Evolutionary conservation across 192 early-diverging fungal genomes (phyloP).

Genomic region (Linnemannia exigua): DNA sequence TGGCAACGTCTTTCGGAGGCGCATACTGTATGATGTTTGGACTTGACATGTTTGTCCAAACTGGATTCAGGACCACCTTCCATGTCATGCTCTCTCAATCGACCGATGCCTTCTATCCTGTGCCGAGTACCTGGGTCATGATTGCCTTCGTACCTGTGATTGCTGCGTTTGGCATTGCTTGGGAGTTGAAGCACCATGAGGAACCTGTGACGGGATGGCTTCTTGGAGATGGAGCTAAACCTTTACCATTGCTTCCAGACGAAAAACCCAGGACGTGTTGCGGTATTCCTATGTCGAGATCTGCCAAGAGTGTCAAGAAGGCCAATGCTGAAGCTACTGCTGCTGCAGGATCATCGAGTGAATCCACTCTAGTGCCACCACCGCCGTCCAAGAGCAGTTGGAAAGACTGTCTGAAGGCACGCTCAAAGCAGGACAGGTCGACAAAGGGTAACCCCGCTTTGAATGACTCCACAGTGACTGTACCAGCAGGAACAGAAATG

Average conservation of each 20-base stretch:
- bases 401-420: background rate
- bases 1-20: conserved; percentile 55
- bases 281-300: conserved; percentile 6
- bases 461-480: background rate
- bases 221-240: conserved; percentile 44
- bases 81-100: conserved; percentile 52
- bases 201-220: conserved; percentile 43
- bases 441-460: background rate
- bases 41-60: conserved; percentile 56
- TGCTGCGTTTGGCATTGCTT: conserved; percentile 44
- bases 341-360: conserved; percentile 13
- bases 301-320: conserved; percentile 8
- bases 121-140: conserved; percentile 49
- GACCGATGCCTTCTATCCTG: conserved; percentile 33
- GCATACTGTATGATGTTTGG: conserved; percentile 58
- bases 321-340: conserved; percentile 10
- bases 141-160: conserved; percentile 44
- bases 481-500: background rate
- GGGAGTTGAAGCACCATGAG: conserved; percentile 52
- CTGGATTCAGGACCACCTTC: conserved; percentile 42
- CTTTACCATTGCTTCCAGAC: conserved; percentile 32
- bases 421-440: background rate
- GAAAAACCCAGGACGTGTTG: conserved; percentile 21
- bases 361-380: conserved; percentile 16
- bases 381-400: background rate